Evolutionary conservation across 2,329 filamentous ascomycete genomes (phyloP).

Genomic region (Neopestalotiopsis rosae): DNA sequence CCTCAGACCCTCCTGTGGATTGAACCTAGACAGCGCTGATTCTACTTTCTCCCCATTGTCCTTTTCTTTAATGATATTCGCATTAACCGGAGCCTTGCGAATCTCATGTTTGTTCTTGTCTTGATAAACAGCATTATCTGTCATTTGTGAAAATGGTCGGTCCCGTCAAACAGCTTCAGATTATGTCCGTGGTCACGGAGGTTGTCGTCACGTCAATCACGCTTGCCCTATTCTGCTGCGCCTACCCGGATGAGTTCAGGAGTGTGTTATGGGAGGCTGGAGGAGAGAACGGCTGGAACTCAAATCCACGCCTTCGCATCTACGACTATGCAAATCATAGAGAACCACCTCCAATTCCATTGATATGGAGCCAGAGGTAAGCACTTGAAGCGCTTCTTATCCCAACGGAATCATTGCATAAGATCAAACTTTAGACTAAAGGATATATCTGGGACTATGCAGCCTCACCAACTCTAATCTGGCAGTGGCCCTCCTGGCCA

Average conservation of each 20-base stretch:
- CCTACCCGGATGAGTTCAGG: slow-evolving; percentile 23
- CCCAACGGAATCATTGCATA: background rate
- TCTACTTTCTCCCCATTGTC: background rate
- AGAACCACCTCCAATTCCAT: slow-evolving; percentile 23
- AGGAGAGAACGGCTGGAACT: slow-evolving; percentile 29
- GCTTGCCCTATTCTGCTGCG: slow-evolving; percentile 16
- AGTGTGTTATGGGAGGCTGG: slow-evolving; percentile 24
- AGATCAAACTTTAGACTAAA: background rate
- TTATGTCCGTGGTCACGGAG: background rate
- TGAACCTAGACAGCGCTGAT: background rate
- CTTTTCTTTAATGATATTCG: background rate
- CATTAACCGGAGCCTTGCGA: background rate
- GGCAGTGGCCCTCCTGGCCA: slow-evolving; percentile 21
- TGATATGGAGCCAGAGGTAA: slow-evolving; percentile 25
- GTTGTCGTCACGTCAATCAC: slow-evolving; percentile 8
- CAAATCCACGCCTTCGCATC: slow-evolving; percentile 26
- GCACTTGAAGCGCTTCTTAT: background rate
- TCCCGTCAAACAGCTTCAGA: background rate
- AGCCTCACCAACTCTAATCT: slow-evolving; percentile 26
- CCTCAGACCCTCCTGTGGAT: background rate
- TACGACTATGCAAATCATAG: slow-evolving; percentile 30
- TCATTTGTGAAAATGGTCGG: background rate
- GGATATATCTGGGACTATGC: background rate
- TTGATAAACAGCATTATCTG: background rate
- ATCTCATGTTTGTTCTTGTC: background rate